These are phyloP conservation scores for Diophrys sp. DNA, from an alignment of 73 alveolate species.

Conservation along the genomic window DNA sequence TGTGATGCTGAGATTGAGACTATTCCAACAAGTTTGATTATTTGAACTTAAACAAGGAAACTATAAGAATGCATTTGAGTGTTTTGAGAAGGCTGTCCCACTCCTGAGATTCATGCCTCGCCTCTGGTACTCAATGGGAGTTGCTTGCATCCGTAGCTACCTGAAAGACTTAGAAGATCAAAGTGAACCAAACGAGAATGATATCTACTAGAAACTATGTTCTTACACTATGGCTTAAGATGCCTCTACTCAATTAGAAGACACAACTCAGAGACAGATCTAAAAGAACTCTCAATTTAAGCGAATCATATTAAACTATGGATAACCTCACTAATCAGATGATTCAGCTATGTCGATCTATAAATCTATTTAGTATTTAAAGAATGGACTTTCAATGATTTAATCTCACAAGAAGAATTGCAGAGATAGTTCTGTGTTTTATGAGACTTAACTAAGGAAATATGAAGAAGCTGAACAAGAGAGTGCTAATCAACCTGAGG, in stretches of 20 bases:
- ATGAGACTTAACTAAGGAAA: not conserved
- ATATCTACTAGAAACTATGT: not conserved
- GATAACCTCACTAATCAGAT: not conserved
- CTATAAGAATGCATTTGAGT: not conserved
- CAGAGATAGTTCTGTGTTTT: not conserved
- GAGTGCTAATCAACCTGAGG: not conserved
- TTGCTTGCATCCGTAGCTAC: not conserved
- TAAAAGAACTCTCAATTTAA: not conserved
- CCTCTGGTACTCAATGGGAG: not conserved
- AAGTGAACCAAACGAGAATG: not conserved
- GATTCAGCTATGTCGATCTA: not conserved
- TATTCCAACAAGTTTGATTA: too few species aligned
- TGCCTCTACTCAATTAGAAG: not conserved
- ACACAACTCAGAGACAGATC: not conserved
- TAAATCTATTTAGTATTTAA: not conserved
- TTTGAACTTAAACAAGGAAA: not conserved
- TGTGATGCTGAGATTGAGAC: too few species aligned
- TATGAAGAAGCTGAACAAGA: not conserved
- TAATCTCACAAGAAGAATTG: not conserved
- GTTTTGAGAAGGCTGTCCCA: not conserved
- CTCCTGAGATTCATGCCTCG: not conserved
- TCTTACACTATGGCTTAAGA: not conserved
- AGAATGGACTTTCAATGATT: not conserved
- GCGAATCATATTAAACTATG: not conserved
- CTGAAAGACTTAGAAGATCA: not conserved